Evolutionary conservation across 352 stramenopile genomes (phyloP).

Genomic region (Globisporangium cystogenes): DNA sequence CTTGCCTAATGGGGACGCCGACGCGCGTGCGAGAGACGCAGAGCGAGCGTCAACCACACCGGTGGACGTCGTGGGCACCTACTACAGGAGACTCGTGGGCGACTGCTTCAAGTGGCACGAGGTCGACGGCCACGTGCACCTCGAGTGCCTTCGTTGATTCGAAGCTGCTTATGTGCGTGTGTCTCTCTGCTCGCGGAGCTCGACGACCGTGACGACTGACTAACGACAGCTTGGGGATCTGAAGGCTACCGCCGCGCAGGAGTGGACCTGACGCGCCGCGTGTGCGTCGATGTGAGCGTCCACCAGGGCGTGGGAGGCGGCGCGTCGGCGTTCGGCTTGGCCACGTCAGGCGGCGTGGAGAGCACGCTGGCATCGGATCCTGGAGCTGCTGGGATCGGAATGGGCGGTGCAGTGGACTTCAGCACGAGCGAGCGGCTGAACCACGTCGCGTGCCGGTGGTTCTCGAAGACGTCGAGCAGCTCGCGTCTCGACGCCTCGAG

Average conservation of each 20-base stretch:
- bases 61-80: constrained; percentile 4
- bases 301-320: constrained; percentile 9
- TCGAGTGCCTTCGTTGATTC: constrained; percentile 1
- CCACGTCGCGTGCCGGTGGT: constrained; percentile 1
- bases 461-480: constrained; percentile 6
- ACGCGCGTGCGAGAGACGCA: too few relatives aligned
- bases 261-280: constrained; percentile 27
- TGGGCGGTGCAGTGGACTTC: background rate
- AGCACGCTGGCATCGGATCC: background rate
- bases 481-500: constrained; percentile 9
- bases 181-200: too few relatives aligned
- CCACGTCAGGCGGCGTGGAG: background rate
- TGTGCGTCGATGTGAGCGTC: constrained; percentile 5
- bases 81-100: constrained; percentile 5
- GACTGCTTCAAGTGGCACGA: constrained; percentile 7
- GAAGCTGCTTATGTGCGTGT: background rate
- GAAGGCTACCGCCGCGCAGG: constrained; percentile 14
- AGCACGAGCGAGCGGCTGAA: constrained; percentile 4
- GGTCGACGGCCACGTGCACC: constrained; percentile 3
- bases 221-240: too few relatives aligned
- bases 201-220: too few relatives aligned
- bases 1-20: too few relatives aligned
- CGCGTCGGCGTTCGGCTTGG: background rate
- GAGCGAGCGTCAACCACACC: too few relatives aligned
- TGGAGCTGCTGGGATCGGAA: background rate